Evolutionary conservation across 495 filamentous ascomycete genomes (phyloP), one percentile per base, ranked within the genome.

Genomic region (Podospora pseudoanserina): DNA sequence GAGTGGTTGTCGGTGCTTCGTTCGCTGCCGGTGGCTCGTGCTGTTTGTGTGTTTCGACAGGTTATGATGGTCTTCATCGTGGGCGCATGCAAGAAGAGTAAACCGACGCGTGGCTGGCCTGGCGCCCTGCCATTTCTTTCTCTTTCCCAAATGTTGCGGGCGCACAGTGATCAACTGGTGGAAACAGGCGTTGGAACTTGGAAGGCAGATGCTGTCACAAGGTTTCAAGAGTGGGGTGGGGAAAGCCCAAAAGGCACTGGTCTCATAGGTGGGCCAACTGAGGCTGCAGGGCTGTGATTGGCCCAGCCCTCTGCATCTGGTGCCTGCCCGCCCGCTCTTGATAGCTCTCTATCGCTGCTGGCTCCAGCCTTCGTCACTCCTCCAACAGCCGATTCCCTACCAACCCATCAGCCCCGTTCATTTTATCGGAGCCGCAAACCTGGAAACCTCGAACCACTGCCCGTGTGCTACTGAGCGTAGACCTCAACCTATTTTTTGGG

Each of bases 331-430:
- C 63, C 30, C 39, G 39, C 39, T 49, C 64, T 20, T 64, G 60
- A 19, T 54, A 63, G 16, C 7, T 39, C 27, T 44, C 44, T 28
- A 32, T 32, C 30, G 30, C 54, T 66, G 30, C 54, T 66, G 68
- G 63, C 23, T 73, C 60, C 63, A 16, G 34, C 59, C 66, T 44
- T 69, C 69, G 69, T 72, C 71, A 68, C 71, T 72, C 69, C 67
- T 73, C 69, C 71, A 72, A 73, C 71, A 58, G 67, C 66, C 59
- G 65, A 58, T 39, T 64, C 70, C 60, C 63, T 63, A 70, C 65
- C 66, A 44, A 68, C 39, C 39, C 39, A 66, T 63, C 70, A 65
- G 64, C 65, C 67, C 59, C 68, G 60, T 67, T 60, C 60, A 69
- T 69, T 67, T 71, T 70, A 66, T 68, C 69, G 63, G 55, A 27